Evolutionary conservation across 352 stramenopile genomes (phyloP).

Genomic region (Globisporangium ultimum): DNA sequence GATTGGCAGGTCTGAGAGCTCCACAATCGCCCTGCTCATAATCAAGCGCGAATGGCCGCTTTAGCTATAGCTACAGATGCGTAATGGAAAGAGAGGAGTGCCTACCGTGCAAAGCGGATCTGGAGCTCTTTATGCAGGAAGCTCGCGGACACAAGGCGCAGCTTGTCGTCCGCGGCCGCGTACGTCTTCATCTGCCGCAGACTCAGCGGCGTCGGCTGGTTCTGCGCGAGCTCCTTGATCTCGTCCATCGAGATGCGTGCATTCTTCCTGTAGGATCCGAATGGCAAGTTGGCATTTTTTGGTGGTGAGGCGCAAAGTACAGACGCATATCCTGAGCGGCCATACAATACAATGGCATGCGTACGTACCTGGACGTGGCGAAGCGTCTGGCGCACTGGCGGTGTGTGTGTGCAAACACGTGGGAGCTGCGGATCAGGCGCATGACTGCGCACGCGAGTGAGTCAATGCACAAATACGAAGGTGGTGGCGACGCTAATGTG

Average conservation of each 20-base stretch:
- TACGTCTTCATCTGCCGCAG: slow-evolving; percentile 83
- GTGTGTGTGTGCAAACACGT: background rate
- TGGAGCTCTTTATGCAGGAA: slow-evolving; percentile 83
- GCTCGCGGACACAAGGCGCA: slow-evolving; percentile 53
- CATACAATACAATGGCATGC: background rate
- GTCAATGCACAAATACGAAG: background rate
- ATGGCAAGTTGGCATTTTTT: background rate
- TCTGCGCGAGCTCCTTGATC: slow-evolving; percentile 50
- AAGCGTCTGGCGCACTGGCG: background rate
- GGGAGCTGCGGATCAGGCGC: background rate
- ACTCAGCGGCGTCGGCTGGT: slow-evolving; percentile 61
- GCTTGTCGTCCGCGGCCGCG: slow-evolving; percentile 52
- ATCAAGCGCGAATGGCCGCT: background rate
- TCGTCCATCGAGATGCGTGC: slow-evolving; percentile 56
- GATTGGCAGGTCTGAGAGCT: slow-evolving; percentile 71
- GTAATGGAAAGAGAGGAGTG: no score
- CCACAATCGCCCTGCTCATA: slow-evolving; percentile 47
- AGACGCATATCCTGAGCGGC: background rate
- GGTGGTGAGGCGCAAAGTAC: background rate
- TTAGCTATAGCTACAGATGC: no score
- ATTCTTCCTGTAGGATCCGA: background rate
- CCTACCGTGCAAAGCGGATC: slow-evolving; percentile 61
- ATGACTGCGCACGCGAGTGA: background rate
- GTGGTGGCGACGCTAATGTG: no score
- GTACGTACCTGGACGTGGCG: slow-evolving; percentile 1